Evolutionary conservation across 768 basidiomycete genomes (phyloP), one percentile per base, ranked within the genome.

Genomic region (Pleurotus eryngii): DNA sequence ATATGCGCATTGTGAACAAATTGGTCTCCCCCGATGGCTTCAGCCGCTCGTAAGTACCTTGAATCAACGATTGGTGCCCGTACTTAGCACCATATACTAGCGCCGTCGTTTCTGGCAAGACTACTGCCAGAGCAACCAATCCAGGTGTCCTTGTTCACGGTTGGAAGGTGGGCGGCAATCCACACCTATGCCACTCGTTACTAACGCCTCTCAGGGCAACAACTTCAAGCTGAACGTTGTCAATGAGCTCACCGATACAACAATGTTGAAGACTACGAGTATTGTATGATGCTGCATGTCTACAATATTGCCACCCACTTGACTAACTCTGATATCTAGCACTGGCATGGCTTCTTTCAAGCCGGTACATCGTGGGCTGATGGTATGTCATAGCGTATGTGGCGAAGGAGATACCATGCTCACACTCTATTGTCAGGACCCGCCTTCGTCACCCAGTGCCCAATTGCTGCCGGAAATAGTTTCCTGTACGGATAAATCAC

Each of bases 221-320:
- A 69, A 63, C 18, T 73, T 81, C 60, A 61, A 68, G 17, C 65
- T 81, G 53, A 76, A 78, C 57, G 76, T 80, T 17, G 62, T 64
- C 43, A 74, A 81, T 57, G 30, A 67, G 8, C 64, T 81, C 51
- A 68, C 64, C 5, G 73, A 80, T 51, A 60, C 61, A 5, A 68
- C 72, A 8, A 75, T 75, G 73, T 60, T 74, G 43, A 69, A 66
- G 17, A 71, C 66, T 22, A 79, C 76, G 5, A 76, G 76, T 11
- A 67, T 79, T 50, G 77, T 77, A 65, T 8, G 43, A 72, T 50
- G 18, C 27, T 12, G 20, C 27, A 17, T 22, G 45, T 46, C 3
- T 18, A 12, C 30, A 56, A 55, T 7, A 2, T 15, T 1, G 4
- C 24, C 11, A 37, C 22, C 22, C 14, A 9, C 5, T 22, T 14